Evolutionary conservation across 2,329 filamentous ascomycete species (phyloP), one percentile per base, ranked within the genome.

Genomic region (Didymella pinodella): DNA sequence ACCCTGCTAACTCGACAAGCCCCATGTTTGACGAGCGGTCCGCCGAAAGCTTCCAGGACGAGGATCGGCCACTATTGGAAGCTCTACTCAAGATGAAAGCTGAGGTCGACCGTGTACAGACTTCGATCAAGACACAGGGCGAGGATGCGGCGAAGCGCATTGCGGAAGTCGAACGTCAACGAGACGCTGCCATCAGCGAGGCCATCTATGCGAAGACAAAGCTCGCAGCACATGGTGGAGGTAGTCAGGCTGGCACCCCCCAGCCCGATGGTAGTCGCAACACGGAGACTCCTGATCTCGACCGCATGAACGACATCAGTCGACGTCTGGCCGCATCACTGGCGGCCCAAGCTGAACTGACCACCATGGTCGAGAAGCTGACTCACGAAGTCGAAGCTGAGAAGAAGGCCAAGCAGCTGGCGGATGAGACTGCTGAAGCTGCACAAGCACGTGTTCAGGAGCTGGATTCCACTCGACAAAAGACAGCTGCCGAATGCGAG

Each of bases 181-280:
- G 96, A 49, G 95, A 99, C 77, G 88, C 90, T 40, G 95, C 95
- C n/a, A 89, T 99, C 53, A 91, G 90, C 68, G 96, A 99, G 79
- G 95, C 95, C 0, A 90, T 95, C 0, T 98, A 98, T 77, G 92
- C 93, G 32, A 97, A 96, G 74, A 93, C 96, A 2, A 97, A 92
- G 74, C 82, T 97, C 50, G 93, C 93, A 29, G 93, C 93, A 7
- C 90, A 93, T 63, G 88, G 85, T 36, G 84, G 83, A 26, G 84
- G 83, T n/a, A 92, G 89, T 67, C 84, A 87, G 50, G 82, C 82
- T 41, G 81, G 83, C n/a, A 85, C 83, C 7, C 83, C 84, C 7
- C 81, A 82, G 57, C 80, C 80, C 3, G 83, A 85, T 60, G 74
- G 75, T n/a, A 83, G 70, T 84, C 86, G 40, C 80, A 89, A 55